phyloP scores from a whole-genome alignment of 2,329 filamentous ascomycete genomes.

The Pseudocercospora eumusae region DNA sequence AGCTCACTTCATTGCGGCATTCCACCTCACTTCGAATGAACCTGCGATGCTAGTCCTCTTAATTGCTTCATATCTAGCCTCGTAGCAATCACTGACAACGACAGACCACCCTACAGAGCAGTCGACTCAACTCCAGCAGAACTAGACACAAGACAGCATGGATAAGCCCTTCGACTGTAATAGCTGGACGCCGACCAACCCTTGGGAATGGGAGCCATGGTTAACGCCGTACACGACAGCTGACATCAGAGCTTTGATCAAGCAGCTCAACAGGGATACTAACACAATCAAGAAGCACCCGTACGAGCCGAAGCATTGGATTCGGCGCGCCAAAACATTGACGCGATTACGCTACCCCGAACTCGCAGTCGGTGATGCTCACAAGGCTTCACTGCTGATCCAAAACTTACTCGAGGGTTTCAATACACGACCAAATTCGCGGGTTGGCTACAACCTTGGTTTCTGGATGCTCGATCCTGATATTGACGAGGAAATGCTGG shows the following conservation, averaged over 20 bases:
- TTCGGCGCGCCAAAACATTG: constrained; percentile 27
- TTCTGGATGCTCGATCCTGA: constrained; percentile 36
- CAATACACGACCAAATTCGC: constrained; percentile 15
- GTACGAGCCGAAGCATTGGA: constrained; percentile 35
- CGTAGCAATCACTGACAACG: neutral
- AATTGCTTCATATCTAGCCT: neutral
- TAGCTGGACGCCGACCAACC: constrained; percentile 26
- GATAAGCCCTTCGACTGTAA: constrained; percentile 24
- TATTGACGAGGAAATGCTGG: constrained; percentile 13
- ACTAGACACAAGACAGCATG: constrained; percentile 19
- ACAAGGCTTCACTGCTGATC: constrained; percentile 32
- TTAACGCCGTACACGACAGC: constrained; percentile 9
- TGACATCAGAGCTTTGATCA: constrained; percentile 10
- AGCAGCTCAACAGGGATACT: constrained; percentile 21
- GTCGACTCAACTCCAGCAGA: neutral
- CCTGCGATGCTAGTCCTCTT: neutral
- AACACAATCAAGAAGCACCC: constrained; percentile 24
- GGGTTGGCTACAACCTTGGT: constrained; percentile 30
- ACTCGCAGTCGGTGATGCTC: constrained; percentile 35
- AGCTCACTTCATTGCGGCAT: neutral
- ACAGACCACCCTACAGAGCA: neutral
- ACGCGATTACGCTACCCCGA: constrained; percentile 32
- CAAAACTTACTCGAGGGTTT: constrained; percentile 17
- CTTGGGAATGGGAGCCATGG: constrained; percentile 17
- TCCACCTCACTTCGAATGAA: neutral